Conservation (phyloP, 2,329 filamentous ascomycete species). For the Epichloe festucae region DNA sequence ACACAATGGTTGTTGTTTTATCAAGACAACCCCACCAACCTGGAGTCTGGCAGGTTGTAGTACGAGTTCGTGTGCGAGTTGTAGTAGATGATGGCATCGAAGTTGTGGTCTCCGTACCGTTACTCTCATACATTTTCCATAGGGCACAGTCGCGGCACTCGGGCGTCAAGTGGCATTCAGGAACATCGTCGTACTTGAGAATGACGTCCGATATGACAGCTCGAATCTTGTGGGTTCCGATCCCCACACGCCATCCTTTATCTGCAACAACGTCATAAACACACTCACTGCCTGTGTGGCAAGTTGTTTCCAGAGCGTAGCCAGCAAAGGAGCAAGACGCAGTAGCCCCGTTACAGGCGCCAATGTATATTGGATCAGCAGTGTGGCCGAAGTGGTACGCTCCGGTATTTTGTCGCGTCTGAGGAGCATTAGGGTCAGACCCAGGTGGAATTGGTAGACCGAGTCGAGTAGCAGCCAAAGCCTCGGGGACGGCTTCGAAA, state of each 20-base stretch:
- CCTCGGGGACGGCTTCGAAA: conserved; percentile 87
- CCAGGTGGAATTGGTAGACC: conserved; percentile 79
- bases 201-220: conserved; percentile 82
- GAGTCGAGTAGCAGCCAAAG: conserved; percentile 69
- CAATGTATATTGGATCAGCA: conserved; percentile 89
- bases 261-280: conserved; percentile 87
- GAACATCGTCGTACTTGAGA: conserved; percentile 67
- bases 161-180: conserved; percentile 60
- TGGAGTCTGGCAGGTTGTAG: conserved; percentile 78
- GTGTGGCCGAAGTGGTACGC: conserved; percentile 90
- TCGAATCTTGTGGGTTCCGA: conserved; percentile 83
- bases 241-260: conserved; percentile 81
- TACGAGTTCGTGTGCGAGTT: conserved; percentile 61
- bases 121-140: conserved; percentile 94
- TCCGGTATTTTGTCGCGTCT: conserved; percentile 60
- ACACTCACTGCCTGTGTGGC: conserved; percentile 79
- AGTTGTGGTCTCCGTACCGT: conserved; percentile 66
- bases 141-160: conserved; percentile 81
- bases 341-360: conserved; percentile 80
- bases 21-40: conserved; percentile 83
- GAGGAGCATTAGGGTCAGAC: conserved; percentile 55
- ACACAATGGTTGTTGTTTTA: conserved; percentile 39
- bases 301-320: conserved; percentile 87
- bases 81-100: conserved; percentile 41
- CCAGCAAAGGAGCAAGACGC: conserved; percentile 83